Base-by-base conservation (phyloP, 192 early-diverging fungal genomes). In the Backusella australiensis region DNA sequence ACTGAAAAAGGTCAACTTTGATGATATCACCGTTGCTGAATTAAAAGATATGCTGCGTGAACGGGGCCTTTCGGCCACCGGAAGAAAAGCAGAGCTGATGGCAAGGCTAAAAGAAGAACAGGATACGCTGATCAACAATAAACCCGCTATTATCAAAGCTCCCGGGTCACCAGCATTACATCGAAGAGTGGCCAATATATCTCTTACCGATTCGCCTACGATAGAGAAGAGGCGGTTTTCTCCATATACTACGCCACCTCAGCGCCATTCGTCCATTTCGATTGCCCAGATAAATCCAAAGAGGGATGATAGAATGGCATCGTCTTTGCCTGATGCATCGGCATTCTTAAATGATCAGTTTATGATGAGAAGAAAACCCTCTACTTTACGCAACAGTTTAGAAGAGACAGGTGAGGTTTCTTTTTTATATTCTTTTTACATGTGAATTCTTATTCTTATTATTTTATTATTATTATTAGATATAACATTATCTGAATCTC, bases 1-100 rank as follows among this genome's bases (percentile, higher is more conserved):
- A 17, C 39, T 78, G 11, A 36, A 19, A 44, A 74, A 67, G 21
- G 34, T 78, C 12, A 78, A 78, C 38, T 78, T 78, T 52, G 77
- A 78, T 34, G 77, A 78, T 36, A 69, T 78, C 8, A 78, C 77
- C 1, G 77, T 78, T 17, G 71, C 77, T 4, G 77, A 78, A 44
- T 65, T 78, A 15, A 78, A 78, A 34, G 77, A 78, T 1, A 35
- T 73, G 21, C 42, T 78, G 11, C 41, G 77, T 19, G 77, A 73
- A 17, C 38, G 66, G n/a, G 44, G 44, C 1, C 38, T 78, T 4
- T 53, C 71, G 2, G 72, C 67, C 2, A 65, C 72, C 0, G 77
- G 77, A 26, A 35, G 77, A 21, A 78, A 78, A 34, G 77, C 77
- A 11, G 77, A 78, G 23, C 35, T 78, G 36, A 34, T 53, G 46